Base-by-base conservation (phyloP, 371 early-diverging fungal species). In the Umbelopsis sp. region DNA sequence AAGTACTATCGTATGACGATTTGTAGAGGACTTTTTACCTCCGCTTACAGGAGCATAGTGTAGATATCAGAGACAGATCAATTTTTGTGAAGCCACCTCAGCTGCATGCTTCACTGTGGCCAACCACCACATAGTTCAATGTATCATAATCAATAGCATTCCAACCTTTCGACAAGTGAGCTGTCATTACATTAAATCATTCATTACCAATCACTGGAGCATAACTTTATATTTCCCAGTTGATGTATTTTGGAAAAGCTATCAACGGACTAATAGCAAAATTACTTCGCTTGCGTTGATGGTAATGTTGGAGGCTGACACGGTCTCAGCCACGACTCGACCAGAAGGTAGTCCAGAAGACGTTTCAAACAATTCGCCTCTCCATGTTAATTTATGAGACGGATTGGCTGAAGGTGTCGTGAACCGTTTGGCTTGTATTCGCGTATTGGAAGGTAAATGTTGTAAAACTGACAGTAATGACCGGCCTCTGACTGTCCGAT, bases 1-100 rank as follows among this genome's bases (percentile, higher is more conserved):
- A 65, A 65, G 66, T 65, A 25, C 46, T 65, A 16, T 48, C 48
- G 11, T 65, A 65, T 48, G 66, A 65, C 18, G 66, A 65, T 29
- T 50, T 65, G 48, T 65, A 57, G 18, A 10, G 48, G 48, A 48
- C 0, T n/a, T 16, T 46, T 16, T 1, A 35, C 32, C 57, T 18
- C 14, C 29, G 4, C 12, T 32, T 57, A 29, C 18, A 12, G 14
- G n/a, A 29, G 22, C 7, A 18, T 35, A 29, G 18, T 57, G 57
- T 57, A 57, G 57, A 57, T 57, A 57, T 37, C 48, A 12, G 18
- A 16, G 48, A 48, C 48, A 20, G 35, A 57, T 35, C 18, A 52
- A 18, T 57, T 29, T 22, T 35, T 57, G 18, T 35, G 29, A 29
- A 53, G 3, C 57, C 11, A 3, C 4, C 29, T 35, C 5, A 12